These are phyloP conservation scores for Picocystis salinarum DNA, from an alignment of 139 green algal species.

Conservation along the genomic window DNA sequence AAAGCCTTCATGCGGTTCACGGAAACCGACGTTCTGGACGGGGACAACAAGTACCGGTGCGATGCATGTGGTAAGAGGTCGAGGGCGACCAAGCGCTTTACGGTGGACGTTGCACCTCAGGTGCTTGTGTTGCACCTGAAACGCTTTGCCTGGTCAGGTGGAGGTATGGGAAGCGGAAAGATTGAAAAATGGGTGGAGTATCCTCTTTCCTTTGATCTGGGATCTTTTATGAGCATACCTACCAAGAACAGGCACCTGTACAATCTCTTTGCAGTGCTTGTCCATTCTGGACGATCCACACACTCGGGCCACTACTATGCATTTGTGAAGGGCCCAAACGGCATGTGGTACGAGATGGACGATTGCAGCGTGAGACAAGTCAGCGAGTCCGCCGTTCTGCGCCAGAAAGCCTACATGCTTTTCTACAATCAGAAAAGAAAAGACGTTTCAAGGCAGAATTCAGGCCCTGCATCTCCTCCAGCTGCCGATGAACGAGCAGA, in stretches of 20 bases:
- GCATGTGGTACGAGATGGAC: constrained; percentile 70
- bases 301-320: constrained; percentile 77
- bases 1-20: constrained; percentile 6
- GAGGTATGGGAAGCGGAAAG: no score
- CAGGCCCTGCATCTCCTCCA: background rate
- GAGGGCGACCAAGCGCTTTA: constrained; percentile 55
- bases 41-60: constrained; percentile 75
- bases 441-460: no score
- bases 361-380: constrained; percentile 43
- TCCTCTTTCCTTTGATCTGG: background rate
- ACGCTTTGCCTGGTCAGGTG: no score
- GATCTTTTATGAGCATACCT: background rate
- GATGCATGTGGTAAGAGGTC: constrained; percentile 55
- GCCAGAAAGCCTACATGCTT: constrained; percentile 82
- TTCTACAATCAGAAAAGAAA: constrained; percentile 73
- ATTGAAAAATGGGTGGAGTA: no score
- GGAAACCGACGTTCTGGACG: constrained; percentile 50
- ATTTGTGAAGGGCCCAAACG: constrained; percentile 53
- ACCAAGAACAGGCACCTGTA: constrained; percentile 27
- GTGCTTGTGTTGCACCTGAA: constrained; percentile 63
- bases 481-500: background rate
- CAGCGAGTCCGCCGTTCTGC: constrained; percentile 48
- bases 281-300: constrained; percentile 60
- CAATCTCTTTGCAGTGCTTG: constrained; percentile 71
- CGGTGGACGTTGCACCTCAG: constrained; percentile 51